A percentile compares a stretch with the other conserved stretches of the same genome.
Evolutionary conservation across 495 filamentous ascomycete genomes (phyloP).

Genomic region (Annulohypoxylon nitens): DNA sequence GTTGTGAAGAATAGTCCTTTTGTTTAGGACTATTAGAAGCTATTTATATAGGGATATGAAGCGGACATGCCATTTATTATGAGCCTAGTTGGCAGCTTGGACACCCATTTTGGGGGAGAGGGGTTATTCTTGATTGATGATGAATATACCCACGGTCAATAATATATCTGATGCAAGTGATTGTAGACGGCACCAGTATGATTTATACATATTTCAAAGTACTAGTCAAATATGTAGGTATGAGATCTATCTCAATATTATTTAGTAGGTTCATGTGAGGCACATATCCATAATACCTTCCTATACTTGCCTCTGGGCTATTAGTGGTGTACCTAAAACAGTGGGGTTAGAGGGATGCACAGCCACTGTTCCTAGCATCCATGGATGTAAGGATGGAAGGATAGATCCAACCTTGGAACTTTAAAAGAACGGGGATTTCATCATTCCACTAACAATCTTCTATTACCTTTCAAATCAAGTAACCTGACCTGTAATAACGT

Average conservation of each 20-base stretch:
- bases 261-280: not conserved
- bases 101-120: not conserved
- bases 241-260: too few species aligned
- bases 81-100: not conserved
- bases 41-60: slow-evolving; percentile 14
- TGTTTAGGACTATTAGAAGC: slow-evolving; percentile 48
- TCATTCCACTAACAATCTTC: slow-evolving; percentile 14
- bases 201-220: not conserved
- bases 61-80: not conserved
- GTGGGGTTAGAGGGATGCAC: slow-evolving; percentile 12
- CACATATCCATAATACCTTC: not conserved
- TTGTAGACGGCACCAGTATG: too few species aligned
- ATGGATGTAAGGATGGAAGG: not conserved
- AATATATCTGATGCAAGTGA: not conserved
- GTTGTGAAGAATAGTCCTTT: slow-evolving; percentile 72
- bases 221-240: not conserved
- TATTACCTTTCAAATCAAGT: not conserved
- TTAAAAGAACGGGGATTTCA: slow-evolving; percentile 8
- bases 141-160: not conserved
- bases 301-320: not conserved
- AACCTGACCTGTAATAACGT: not conserved
- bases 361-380: not conserved
- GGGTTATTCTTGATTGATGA: not conserved
- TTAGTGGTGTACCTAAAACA: not conserved
- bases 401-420: not conserved